Evolutionary conservation across 805 yeast species (phyloP).

Genomic region (Candida endomychidarum): DNA sequence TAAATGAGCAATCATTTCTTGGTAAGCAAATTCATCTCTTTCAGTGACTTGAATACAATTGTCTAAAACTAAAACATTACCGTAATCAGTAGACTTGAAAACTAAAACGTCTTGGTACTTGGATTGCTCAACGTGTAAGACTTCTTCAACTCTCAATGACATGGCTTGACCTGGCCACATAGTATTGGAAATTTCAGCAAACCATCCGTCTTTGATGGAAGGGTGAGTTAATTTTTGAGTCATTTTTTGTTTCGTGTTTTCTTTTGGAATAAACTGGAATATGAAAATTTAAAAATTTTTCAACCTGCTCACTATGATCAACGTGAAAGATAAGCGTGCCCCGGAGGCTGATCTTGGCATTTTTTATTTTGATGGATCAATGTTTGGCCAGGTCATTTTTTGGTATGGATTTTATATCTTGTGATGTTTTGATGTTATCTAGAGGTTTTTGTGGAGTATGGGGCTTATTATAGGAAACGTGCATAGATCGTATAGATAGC

Average conservation of each 20-base stretch:
- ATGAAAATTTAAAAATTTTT: neutral
- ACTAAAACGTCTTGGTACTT: conserved; percentile 92
- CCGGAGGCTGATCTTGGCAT: too few relatives aligned
- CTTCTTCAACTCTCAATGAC: conserved; percentile 83
- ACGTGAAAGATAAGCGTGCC: conserved; percentile 1
- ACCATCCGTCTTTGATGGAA: conserved; percentile 85
- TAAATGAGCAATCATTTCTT: conserved; percentile 96
- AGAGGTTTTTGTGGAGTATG: too few relatives aligned
- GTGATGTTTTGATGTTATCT: too few relatives aligned
- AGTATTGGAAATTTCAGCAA: conserved; percentile 89
- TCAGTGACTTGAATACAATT: conserved; percentile 96
- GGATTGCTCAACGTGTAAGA: conserved; percentile 81
- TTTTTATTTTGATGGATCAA: too few relatives aligned
- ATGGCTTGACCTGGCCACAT: conserved; percentile 99
- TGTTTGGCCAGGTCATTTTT: too few relatives aligned
- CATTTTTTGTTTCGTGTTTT: conserved; percentile 12
- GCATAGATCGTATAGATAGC: too few relatives aligned
- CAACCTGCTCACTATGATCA: neutral
- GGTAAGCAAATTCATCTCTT: conserved; percentile 96
- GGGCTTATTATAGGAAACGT: too few relatives aligned
- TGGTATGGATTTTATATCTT: too few relatives aligned
- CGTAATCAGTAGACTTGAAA: conserved; percentile 90
- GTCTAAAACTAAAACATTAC: conserved; percentile 92
- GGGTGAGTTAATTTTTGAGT: conserved; percentile 53
- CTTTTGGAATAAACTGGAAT: too few relatives aligned